phyloP scores from a whole-genome alignment of 495 filamentous ascomycete species.

The Penicillium argentinense region DNA sequence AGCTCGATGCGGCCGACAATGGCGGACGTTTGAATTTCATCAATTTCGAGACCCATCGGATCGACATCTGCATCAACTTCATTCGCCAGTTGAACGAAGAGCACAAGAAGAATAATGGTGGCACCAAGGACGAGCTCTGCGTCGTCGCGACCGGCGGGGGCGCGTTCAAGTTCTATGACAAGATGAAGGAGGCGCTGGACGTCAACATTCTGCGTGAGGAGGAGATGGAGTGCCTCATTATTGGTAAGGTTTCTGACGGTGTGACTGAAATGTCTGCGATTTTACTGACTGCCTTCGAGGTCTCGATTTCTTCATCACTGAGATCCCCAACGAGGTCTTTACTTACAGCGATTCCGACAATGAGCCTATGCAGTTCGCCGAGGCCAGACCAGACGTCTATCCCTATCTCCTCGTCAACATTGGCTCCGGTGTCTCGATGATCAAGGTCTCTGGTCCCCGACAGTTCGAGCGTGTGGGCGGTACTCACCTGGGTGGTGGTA shows the following conservation, averaged over 20 bases:
- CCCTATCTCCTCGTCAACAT: constrained; percentile 98
- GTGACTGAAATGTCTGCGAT: no score
- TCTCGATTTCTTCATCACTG: constrained; percentile 97
- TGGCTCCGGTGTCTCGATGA: constrained; percentile 97
- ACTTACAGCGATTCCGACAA: constrained; percentile 86
- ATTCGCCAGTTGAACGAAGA: constrained; percentile 80
- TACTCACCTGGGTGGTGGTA: constrained; percentile 91
- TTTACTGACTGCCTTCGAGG: constrained; percentile 48
- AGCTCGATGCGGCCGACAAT: constrained; percentile 71
- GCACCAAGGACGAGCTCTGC: constrained; percentile 62
- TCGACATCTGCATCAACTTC: constrained; percentile 87
- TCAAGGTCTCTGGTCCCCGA: constrained; percentile 89
- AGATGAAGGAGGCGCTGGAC: constrained; percentile 73
- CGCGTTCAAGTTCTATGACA: constrained; percentile 93
- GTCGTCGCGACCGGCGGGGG: constrained; percentile 96
- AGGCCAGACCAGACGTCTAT: constrained; percentile 74
- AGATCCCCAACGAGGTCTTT: constrained; percentile 95
- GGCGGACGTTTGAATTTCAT: constrained; percentile 93
- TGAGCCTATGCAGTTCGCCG: constrained; percentile 81
- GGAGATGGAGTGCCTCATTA: constrained; percentile 98
- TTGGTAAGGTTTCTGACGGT: constrained; percentile 51
- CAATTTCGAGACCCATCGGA: constrained; percentile 91
- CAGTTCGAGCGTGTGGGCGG: constrained; percentile 88
- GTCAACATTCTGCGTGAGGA: constrained; percentile 91
- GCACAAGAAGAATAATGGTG: constrained; percentile 71